phyloP scores from a whole-genome alignment of 305 asterid genomes.

The Salvia sclarea region DNA sequence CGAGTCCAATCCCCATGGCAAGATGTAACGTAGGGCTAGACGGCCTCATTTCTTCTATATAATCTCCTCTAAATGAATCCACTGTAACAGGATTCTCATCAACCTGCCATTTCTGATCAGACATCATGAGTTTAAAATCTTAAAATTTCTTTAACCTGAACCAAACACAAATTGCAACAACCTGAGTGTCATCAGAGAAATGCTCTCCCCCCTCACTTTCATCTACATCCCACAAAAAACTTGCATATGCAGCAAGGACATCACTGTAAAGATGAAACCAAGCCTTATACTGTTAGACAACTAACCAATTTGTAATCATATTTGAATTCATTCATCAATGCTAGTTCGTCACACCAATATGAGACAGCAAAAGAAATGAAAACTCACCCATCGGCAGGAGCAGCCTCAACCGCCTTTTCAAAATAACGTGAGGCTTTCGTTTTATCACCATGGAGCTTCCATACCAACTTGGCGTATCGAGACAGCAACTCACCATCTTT shows the following conservation, averaged over 20 bases:
- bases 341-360: neutral
- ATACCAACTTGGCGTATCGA: constrained; percentile 64
- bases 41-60: constrained; percentile 49
- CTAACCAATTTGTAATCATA: neutral
- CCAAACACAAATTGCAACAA: constrained; percentile 17
- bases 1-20: constrained; percentile 69
- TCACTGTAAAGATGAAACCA: constrained; percentile 49
- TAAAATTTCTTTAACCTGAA: constrained; percentile 6
- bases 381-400: constrained; percentile 67
- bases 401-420: constrained; percentile 53
- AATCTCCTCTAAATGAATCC: constrained; percentile 27
- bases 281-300: neutral
- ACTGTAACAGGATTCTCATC: constrained; percentile 33
- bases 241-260: constrained; percentile 79
- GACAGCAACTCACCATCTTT: constrained; percentile 58
- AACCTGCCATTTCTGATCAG: constrained; percentile 40
- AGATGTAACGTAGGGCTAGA: constrained; percentile 72
- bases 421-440: constrained; percentile 61
- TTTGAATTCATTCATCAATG: neutral
- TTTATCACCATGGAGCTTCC: constrained; percentile 69
- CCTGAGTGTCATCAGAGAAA: constrained; percentile 41
- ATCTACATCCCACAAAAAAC: constrained; percentile 75
- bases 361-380: neutral
- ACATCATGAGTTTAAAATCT: constrained; percentile 3
- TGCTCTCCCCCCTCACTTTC: constrained; percentile 56